Percentiles rank a stretch among this genome's conserved stretches.
phyloP scores from a whole-genome alignment of 2,329 filamentous ascomycete species.

The Penicillium sp. region DNA sequence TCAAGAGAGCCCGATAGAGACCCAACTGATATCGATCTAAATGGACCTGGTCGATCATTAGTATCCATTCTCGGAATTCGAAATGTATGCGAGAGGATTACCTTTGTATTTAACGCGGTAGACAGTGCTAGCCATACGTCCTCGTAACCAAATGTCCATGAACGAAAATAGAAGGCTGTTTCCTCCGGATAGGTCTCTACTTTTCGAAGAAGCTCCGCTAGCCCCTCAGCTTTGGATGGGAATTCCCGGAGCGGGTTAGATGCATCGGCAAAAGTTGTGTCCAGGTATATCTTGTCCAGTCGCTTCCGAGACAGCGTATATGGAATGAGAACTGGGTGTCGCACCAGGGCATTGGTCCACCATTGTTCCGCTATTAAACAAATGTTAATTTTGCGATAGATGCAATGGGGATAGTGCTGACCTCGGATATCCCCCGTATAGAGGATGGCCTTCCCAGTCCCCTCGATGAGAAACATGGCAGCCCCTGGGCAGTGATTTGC shows the following conservation, averaged over 20 bases:
- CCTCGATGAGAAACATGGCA: slow-evolving; percentile 90
- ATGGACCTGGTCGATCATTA: slow-evolving; percentile 58
- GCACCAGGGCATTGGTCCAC: slow-evolving; percentile 73
- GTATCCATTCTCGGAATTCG: background rate
- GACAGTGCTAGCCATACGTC: slow-evolving; percentile 86
- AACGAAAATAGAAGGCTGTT: slow-evolving; percentile 78
- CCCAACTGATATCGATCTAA: slow-evolving; percentile 76
- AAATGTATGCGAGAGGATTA: slow-evolving; percentile 29
- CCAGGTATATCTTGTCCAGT: slow-evolving; percentile 82
- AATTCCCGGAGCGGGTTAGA: slow-evolving; percentile 53
- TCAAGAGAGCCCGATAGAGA: slow-evolving; percentile 66
- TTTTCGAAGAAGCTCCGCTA: slow-evolving; percentile 70
- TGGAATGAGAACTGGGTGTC: slow-evolving; percentile 71
- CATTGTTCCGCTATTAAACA: slow-evolving; percentile 64
- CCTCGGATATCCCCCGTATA: slow-evolving; percentile 87
- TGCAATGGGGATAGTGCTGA: slow-evolving; percentile 16
- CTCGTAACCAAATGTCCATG: slow-evolving; percentile 93
- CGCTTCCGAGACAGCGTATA: slow-evolving; percentile 66
- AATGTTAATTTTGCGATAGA: slow-evolving; percentile 10
- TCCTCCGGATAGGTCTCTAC: slow-evolving; percentile 67
- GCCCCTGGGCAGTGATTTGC: slow-evolving; percentile 90
- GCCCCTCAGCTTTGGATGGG: slow-evolving; percentile 69
- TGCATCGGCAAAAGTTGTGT: slow-evolving; percentile 72
- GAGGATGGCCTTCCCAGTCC: slow-evolving; percentile 67
- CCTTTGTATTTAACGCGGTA: slow-evolving; percentile 64